phyloP scores from a whole-genome alignment of 352 stramenopile species.

The Phytophthora hybrid region DNA sequence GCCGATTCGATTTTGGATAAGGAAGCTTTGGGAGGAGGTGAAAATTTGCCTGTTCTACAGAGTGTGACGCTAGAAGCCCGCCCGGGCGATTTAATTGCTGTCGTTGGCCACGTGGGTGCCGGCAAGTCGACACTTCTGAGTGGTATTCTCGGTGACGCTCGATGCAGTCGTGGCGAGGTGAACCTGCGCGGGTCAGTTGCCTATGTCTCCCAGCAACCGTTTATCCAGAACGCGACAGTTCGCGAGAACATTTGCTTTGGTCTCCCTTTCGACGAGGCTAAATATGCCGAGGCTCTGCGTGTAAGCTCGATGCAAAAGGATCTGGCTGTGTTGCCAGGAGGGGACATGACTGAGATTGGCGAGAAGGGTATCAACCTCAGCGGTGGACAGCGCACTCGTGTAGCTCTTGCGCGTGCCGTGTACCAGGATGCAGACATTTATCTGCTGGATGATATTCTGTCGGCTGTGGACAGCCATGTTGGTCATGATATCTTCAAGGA shows the following conservation, averaged over 20 bases:
- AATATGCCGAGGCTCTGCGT: constrained; percentile 66
- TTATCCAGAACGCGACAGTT: constrained; percentile 98
- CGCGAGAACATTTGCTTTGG: constrained; percentile 98
- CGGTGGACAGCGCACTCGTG: constrained; percentile 93
- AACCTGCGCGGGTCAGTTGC: constrained; percentile 90
- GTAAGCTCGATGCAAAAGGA: constrained; percentile 68
- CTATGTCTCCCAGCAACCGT: constrained; percentile 96
- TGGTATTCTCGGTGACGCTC: constrained; percentile 67
- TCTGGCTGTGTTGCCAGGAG: constrained; percentile 60
- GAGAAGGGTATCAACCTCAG: constrained; percentile 96
- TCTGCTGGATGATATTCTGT: constrained; percentile 95
- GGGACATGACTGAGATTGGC: constrained; percentile 96
- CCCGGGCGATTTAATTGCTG: constrained; percentile 62
- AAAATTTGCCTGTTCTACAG: constrained; percentile 45
- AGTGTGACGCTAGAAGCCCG: constrained; percentile 74
- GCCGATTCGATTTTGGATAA: constrained; percentile 42
- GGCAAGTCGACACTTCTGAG: constrained; percentile 81
- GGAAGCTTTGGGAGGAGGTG: constrained; percentile 18
- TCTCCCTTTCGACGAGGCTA: constrained; percentile 66
- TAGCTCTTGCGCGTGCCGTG: constrained; percentile 79
- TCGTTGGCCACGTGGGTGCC: constrained; percentile 70
- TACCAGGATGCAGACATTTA: constrained; percentile 90
- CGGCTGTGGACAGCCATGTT: constrained; percentile 96
- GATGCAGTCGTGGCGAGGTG: constrained; percentile 60
- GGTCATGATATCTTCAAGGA: constrained; percentile 92